Evolutionary conservation across 164 flowering plant genomes (phyloP).

Genomic region (Dillenia suffruticosa): DNA sequence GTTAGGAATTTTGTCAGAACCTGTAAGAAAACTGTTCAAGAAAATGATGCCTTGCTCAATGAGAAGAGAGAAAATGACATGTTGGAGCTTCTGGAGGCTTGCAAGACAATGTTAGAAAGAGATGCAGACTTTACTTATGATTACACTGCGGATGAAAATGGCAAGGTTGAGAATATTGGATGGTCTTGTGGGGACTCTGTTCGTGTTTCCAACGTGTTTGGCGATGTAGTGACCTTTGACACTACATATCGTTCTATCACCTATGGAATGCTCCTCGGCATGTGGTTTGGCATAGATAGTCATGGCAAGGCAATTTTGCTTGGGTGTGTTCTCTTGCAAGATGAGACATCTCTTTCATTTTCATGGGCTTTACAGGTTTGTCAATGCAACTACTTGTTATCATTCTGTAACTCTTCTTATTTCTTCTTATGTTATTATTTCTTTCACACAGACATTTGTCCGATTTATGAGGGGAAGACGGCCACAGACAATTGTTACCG

Average conservation of each 20-base stretch:
- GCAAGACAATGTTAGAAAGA: conserved; percentile 28
- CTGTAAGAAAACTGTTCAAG: conserved; percentile 34
- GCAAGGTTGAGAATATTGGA: conserved; percentile 30
- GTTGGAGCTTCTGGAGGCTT: conserved; percentile 31
- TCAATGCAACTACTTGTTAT: conserved; percentile 5
- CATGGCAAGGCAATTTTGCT: conserved; percentile 29
- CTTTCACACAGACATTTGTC: conserved; percentile 29
- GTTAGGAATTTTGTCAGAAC: conserved; percentile 35
- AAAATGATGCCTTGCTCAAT: conserved; percentile 18
- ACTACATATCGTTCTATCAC: conserved; percentile 29
- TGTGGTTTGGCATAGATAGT: conserved; percentile 36
- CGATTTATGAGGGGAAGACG: conserved; percentile 29
- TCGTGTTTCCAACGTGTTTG: conserved; percentile 17
- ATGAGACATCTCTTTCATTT: conserved; percentile 24
- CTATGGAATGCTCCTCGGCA: conserved; percentile 30
- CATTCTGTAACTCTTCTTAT: neutral
- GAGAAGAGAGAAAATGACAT: conserved; percentile 18
- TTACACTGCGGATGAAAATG: conserved; percentile 23
- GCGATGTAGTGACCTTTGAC: conserved; percentile 6
- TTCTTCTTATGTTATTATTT: conserved; percentile 2
- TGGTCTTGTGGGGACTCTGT: conserved; percentile 24
- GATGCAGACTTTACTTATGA: conserved; percentile 27
- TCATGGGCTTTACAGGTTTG: conserved; percentile 36
- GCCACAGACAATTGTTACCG: conserved; percentile 34
- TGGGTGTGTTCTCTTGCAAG: conserved; percentile 33